Conservation (phyloP, 1,284 basidiomycete genomes). For the Boletus albobrunnescens region DNA sequence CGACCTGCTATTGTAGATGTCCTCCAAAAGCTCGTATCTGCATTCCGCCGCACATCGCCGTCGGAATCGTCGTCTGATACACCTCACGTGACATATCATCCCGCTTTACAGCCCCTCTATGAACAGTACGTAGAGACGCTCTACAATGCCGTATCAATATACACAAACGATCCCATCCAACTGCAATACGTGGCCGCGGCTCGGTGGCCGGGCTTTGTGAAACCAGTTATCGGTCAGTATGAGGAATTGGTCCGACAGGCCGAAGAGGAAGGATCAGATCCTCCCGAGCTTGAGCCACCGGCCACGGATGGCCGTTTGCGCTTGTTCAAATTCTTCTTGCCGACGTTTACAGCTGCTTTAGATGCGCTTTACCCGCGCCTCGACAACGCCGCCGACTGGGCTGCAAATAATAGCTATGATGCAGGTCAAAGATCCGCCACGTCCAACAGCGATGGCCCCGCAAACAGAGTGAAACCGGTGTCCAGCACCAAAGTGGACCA, state of each 20-base stretch:
- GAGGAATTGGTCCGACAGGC: slow-evolving; percentile 19
- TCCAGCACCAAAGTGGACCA: slow-evolving; percentile 17
- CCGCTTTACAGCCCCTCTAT: slow-evolving; percentile 56
- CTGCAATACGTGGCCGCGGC: slow-evolving; percentile 73
- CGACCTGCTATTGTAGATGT: slow-evolving; percentile 13
- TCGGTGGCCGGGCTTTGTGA: slow-evolving; percentile 75
- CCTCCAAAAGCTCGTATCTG: slow-evolving; percentile 32
- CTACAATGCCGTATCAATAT: slow-evolving; percentile 61
- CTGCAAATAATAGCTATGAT: slow-evolving; percentile 41
- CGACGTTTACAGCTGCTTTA: slow-evolving; percentile 56
- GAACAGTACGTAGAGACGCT: slow-evolving; percentile 63
- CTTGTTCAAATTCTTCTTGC: slow-evolving; percentile 55
- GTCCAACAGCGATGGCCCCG: slow-evolving; percentile 6
- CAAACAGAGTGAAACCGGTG: slow-evolving; percentile 18
- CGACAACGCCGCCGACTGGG: slow-evolving; percentile 60
- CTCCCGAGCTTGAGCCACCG: slow-evolving; percentile 37
- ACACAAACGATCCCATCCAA: slow-evolving; percentile 65
- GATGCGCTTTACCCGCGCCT: slow-evolving; percentile 63
- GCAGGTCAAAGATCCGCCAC: slow-evolving; percentile 11
- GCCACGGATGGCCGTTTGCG: slow-evolving; percentile 58
- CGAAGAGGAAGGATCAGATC: slow-evolving; percentile 27
- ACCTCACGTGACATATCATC: slow-evolving; percentile 44
- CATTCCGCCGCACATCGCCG: slow-evolving; percentile 30
- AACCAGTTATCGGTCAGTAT: slow-evolving; percentile 60
- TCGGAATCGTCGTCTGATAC: slow-evolving; percentile 21